phyloP scores from a whole-genome alignment of 768 basidiomycete species.

The Lactarius vividus region DNA sequence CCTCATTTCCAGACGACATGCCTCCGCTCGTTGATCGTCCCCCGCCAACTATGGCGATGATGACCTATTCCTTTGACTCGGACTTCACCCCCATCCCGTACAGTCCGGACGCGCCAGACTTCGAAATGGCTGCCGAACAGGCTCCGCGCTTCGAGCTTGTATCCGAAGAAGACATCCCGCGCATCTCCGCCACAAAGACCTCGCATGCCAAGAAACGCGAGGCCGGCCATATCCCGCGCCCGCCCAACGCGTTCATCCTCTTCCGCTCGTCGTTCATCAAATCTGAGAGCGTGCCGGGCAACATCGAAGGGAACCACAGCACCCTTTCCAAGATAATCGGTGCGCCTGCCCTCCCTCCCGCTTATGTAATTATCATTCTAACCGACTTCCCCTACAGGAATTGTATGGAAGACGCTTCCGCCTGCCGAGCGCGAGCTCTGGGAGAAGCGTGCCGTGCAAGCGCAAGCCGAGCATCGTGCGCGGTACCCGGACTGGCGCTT shows the following conservation, averaged over 20 bases:
- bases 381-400: constrained; percentile 42
- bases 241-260: constrained; percentile 84
- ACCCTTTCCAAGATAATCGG: constrained; percentile 82
- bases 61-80: constrained; percentile 61
- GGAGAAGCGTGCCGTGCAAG: constrained; percentile 71
- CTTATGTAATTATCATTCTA: neutral
- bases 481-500: constrained; percentile 84
- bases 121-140: constrained; percentile 35
- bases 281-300: constrained; percentile 67
- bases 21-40: constrained; percentile 50
- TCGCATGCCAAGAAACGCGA: constrained; percentile 64
- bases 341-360: constrained; percentile 33
- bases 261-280: constrained; percentile 78
- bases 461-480: constrained; percentile 69
- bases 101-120: constrained; percentile 28
- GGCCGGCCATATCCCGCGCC: constrained; percentile 75
- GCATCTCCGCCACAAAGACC: constrained; percentile 33
- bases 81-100: constrained; percentile 57
- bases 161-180: constrained; percentile 25
- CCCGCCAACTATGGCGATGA: constrained; percentile 44
- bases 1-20: constrained; percentile 34
- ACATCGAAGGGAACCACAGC: constrained; percentile 78
- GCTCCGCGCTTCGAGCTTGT: constrained; percentile 35
- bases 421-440: constrained; percentile 66
- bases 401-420: constrained; percentile 71